Conservation (phyloP, 2,329 filamentous ascomycete genomes). For the Fusarium redolens region DNA sequence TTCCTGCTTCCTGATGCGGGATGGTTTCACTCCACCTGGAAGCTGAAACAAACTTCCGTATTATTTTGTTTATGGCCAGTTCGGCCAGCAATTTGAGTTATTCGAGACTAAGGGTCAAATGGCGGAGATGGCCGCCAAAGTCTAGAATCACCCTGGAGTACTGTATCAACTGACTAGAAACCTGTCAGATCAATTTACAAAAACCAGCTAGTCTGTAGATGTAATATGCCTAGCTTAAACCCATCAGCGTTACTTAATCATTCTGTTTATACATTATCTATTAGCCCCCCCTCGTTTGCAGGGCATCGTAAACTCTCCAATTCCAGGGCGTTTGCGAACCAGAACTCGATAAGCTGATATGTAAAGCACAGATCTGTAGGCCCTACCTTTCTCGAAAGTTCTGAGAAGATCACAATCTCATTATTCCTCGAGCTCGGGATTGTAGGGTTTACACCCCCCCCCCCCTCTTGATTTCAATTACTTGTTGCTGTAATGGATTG, state of each 20-base stretch:
- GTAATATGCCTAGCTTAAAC: not conserved
- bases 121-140: not conserved
- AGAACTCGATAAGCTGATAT: not conserved
- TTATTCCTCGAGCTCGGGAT: not conserved
- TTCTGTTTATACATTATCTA: rapidly evolving
- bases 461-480: rapidly evolving
- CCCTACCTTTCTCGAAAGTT: not conserved
- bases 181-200: rapidly evolving
- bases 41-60: not conserved
- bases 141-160: not conserved
- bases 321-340: no score
- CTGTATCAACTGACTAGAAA: rapidly evolving
- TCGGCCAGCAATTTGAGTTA: not conserved
- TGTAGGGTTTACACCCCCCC: not conserved
- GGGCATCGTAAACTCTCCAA: not conserved
- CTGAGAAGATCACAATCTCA: not conserved
- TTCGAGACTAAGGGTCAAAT: not conserved
- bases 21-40: not conserved
- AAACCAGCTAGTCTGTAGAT: rapidly evolving
- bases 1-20: constrained; percentile 1
- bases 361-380: rapidly evolving
- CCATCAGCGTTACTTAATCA: rapidly evolving
- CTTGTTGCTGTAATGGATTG: rapidly evolving
- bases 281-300: rapidly evolving
- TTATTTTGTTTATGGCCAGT: not conserved